Conservation (phyloP, 2,329 filamentous ascomycete genomes). For the Cladosporium sp. region DNA sequence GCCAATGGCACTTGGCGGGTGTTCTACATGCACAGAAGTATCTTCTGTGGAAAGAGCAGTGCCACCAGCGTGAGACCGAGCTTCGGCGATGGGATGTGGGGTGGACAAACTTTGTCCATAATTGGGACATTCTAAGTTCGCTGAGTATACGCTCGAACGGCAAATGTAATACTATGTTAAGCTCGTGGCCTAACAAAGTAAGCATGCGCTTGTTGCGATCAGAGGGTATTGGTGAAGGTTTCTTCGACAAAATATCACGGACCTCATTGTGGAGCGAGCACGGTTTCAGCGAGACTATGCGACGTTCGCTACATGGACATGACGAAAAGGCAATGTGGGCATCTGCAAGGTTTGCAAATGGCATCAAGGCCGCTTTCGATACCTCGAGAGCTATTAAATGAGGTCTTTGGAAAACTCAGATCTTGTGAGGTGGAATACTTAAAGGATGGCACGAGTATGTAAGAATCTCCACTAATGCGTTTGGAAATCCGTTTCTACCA, state of each 20-base stretch:
- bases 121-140: background rate
- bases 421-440: background rate
- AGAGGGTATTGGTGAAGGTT: background rate
- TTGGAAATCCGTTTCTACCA: background rate
- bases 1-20: background rate
- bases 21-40: background rate
- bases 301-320: background rate
- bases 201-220: background rate
- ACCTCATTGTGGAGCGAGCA: background rate
- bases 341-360: background rate
- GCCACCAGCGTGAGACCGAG: background rate
- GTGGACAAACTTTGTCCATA: background rate
- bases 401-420: background rate
- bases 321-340: background rate
- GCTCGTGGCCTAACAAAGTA: background rate
- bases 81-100: background rate
- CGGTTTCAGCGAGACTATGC: background rate
- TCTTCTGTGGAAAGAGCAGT: background rate
- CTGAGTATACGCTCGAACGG: background rate
- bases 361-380: background rate
- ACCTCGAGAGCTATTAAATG: background rate
- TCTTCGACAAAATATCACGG: background rate
- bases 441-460: background rate
- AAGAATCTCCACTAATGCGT: background rate
- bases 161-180: background rate